Percentiles rank a stretch among this genome's conserved stretches.
Conservation (phyloP, 2,329 filamentous ascomycete species). For the Pestalotiopsis sp. region DNA sequence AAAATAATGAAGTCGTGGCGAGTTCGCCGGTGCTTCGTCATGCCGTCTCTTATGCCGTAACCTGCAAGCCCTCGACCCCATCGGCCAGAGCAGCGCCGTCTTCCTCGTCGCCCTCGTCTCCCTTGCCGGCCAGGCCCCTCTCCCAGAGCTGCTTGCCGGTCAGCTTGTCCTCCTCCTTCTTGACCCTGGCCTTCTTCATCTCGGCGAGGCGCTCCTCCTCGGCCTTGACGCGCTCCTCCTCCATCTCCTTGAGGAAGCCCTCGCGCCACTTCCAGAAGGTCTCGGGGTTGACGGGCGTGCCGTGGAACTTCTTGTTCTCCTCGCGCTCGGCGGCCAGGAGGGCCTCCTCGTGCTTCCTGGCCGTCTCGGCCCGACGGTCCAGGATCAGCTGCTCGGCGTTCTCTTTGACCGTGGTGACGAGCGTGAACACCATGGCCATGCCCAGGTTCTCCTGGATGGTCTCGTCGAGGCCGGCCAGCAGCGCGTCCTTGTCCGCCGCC, state of each 20-base stretch:
- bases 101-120: constrained; percentile 66
- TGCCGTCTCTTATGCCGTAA: constrained; percentile 51
- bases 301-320: constrained; percentile 96
- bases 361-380: constrained; percentile 67
- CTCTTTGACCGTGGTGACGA: constrained; percentile 87
- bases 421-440: constrained; percentile 96
- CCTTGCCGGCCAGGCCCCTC: constrained; percentile 66
- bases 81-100: constrained; percentile 55
- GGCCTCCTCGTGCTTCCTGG: constrained; percentile 57
- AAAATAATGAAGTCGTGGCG: background rate
- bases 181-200: constrained; percentile 74
- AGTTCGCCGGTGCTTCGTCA: background rate
- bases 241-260: constrained; percentile 76
- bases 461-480: constrained; percentile 70
- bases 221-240: constrained; percentile 65
- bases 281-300: constrained; percentile 83
- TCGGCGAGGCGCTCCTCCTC: constrained; percentile 82
- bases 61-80: constrained; percentile 70
- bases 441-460: constrained; percentile 90
- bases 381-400: constrained; percentile 81
- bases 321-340: constrained; percentile 70
- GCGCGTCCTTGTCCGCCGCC: constrained; percentile 71
- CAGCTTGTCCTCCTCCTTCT: constrained; percentile 74
- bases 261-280: constrained; percentile 82
- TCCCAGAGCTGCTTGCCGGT: constrained; percentile 80